Conservation (phyloP, 169 alveolate species). For the Eimeria nieschulzi region DNA sequence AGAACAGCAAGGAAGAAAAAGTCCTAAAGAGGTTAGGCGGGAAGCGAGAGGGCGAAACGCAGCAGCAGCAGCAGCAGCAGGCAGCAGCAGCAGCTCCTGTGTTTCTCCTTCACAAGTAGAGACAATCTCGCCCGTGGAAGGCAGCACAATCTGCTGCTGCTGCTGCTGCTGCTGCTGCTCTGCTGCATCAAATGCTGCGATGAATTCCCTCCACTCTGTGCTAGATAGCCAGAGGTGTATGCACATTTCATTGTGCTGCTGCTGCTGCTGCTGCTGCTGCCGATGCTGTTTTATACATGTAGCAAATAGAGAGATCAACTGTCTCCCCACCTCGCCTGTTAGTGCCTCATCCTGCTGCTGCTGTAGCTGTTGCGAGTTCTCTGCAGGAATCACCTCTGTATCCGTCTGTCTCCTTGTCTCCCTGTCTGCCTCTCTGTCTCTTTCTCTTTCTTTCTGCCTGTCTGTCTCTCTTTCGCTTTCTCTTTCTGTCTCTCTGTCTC, state of each 20-base stretch:
- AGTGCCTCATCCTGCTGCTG: constrained; percentile 7
- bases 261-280: constrained; percentile 54
- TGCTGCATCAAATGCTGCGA: constrained; percentile 25
- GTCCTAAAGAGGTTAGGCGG: background rate
- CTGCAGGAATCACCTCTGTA: background rate
- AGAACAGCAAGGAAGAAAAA: constrained; percentile 45
- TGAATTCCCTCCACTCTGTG: constrained; percentile 47
- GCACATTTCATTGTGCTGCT: background rate
- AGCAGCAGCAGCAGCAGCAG: constrained; percentile 50
- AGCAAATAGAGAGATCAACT: constrained; percentile 41
- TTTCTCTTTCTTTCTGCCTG: no score
- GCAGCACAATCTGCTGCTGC: constrained; percentile 42
- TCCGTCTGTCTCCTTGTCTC: background rate
- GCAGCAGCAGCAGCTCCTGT: constrained; percentile 35
- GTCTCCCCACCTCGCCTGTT: constrained; percentile 41
- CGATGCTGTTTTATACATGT: constrained; percentile 6
- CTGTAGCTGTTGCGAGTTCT: background rate
- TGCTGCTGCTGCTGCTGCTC: constrained; percentile 57
- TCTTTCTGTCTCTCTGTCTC: background rate
- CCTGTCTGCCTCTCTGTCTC: background rate
- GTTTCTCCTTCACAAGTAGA: background rate
- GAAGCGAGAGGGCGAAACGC: constrained; percentile 26
- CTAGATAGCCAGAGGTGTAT: constrained; percentile 29
- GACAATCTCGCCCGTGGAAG: constrained; percentile 53
- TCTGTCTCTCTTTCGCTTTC: background rate